Evolutionary conservation across 495 filamentous ascomycete genomes (phyloP).

Genomic region (Penicillium daleae): DNA sequence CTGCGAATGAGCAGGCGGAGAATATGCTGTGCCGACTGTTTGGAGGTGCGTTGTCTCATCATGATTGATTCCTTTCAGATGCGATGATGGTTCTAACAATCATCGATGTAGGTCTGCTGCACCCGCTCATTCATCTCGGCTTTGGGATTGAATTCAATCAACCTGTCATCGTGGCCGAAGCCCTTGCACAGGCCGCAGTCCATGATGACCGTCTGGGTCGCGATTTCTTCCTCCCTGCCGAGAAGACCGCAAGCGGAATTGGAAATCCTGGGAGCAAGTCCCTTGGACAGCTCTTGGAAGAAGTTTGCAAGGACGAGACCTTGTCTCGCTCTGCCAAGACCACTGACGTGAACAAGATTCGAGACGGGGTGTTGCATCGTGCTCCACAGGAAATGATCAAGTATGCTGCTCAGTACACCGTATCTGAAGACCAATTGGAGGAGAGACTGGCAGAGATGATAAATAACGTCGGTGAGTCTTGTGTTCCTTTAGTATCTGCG

Average conservation of each 20-base stretch:
- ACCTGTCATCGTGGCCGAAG: constrained; percentile 81
- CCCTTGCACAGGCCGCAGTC: constrained; percentile 72
- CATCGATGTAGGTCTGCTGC: constrained; percentile 62
- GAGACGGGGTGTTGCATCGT: constrained; percentile 65
- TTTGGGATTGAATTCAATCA: constrained; percentile 82
- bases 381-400: constrained; percentile 65
- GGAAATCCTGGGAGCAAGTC: constrained; percentile 45
- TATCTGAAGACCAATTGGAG: constrained; percentile 65
- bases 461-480: constrained; percentile 56
- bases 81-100: background rate
- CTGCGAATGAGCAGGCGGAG: constrained; percentile 60
- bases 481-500: background rate
- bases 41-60: constrained; percentile 44
- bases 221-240: constrained; percentile 55
- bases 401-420: constrained; percentile 60
- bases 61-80: background rate
- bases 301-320: constrained; percentile 57
- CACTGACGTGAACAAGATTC: constrained; percentile 63
- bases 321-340: constrained; percentile 52
- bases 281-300: constrained; percentile 61
- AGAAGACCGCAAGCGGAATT: constrained; percentile 49
- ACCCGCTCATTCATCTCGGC: constrained; percentile 84
- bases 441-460: constrained; percentile 77
- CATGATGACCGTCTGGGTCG: constrained; percentile 55
- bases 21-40: constrained; percentile 63